Evolutionary conservation across 129 eudicot genomes (phyloP), one percentile per base, ranked within the genome.

Genomic region (Pittosporum tobira): DNA sequence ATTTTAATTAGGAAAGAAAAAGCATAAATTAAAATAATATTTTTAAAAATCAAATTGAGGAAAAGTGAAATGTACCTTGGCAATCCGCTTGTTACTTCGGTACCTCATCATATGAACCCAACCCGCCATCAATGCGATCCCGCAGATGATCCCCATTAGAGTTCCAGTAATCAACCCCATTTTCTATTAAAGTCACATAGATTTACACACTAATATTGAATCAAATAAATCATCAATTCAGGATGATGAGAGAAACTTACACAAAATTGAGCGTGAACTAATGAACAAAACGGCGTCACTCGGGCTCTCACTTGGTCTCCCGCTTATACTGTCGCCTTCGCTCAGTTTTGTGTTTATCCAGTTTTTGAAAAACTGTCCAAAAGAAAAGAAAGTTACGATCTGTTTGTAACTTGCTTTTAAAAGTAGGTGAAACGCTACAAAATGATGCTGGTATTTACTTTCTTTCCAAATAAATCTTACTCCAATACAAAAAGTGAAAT

Each of bases 141-240:
- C 99, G 46, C 73, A 63, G 53, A 87, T 18, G 77, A 78, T 81
- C 69, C 99, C 99, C 79, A 83, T 74, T 71, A 91, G 57, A 43
- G 87, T 65, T 29, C 99, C 96, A 45, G 96, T 83, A 62, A 91
- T 50, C 66, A 91, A 59, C 61, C 99, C 99, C 99, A 91, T 91
- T 62, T 72, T 77, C 61, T 52, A 29, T 18, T 21, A 67, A 62
- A 24, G n/a, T 47, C 64, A 38, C 34, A 61, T 22, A 27, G 23
- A n/a, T n/a, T n/a, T n/a, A n/a, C n/a, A n/a, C 1, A 18, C 9
- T 3, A 30, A 27, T 51, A 29, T 29, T 29, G 3, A 60, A 36
- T 31, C 62, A 49, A 45, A 20, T 57, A 22, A 57, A 31, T 16
- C 16, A 51, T 36, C 48, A 36, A 4, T 47, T 10, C 19, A 51